Evolutionary conservation across 2,329 filamentous ascomycete species (phyloP).

Genomic region (Cytospora leucostoma): DNA sequence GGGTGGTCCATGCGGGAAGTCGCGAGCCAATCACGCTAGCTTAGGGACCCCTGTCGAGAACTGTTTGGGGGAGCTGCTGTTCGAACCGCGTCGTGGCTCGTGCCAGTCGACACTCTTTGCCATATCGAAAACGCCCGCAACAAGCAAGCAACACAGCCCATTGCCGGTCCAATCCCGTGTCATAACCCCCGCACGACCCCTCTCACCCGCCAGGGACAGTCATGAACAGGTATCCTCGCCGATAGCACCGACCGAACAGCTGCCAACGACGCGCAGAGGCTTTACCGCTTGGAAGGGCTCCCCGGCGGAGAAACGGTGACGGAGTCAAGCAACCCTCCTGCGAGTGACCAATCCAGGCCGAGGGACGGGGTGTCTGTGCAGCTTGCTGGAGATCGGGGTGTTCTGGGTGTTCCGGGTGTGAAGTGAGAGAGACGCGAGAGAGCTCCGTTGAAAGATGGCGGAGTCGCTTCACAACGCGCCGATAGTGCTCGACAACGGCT

Average conservation of each 20-base stretch:
- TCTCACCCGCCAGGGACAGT: not conserved
- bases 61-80: not conserved
- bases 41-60: not conserved
- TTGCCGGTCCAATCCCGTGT: not conserved
- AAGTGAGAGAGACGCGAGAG: not conserved
- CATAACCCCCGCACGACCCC: not conserved
- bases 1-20: not conserved
- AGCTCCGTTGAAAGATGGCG: constrained; percentile 45
- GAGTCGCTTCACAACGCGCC: constrained; percentile 88
- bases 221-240: not conserved
- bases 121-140: not conserved
- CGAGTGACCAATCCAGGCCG: not conserved
- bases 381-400: not conserved
- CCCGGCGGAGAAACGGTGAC: not conserved
- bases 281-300: not conserved
- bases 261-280: not conserved
- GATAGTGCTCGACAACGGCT: constrained; percentile 98
- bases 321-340: not conserved
- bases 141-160: not conserved
- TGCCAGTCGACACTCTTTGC: not conserved
- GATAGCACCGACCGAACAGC: not conserved
- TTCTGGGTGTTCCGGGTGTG: not conserved
- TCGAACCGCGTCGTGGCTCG: not conserved
- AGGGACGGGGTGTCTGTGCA: not conserved
- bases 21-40: constrained; percentile 3